A percentile compares a stretch with the other conserved stretches of the same genome.
These are phyloP conservation scores for Phytophthora cryptogea DNA, from an alignment of 352 stramenopile species.

Conservation along the genomic window DNA sequence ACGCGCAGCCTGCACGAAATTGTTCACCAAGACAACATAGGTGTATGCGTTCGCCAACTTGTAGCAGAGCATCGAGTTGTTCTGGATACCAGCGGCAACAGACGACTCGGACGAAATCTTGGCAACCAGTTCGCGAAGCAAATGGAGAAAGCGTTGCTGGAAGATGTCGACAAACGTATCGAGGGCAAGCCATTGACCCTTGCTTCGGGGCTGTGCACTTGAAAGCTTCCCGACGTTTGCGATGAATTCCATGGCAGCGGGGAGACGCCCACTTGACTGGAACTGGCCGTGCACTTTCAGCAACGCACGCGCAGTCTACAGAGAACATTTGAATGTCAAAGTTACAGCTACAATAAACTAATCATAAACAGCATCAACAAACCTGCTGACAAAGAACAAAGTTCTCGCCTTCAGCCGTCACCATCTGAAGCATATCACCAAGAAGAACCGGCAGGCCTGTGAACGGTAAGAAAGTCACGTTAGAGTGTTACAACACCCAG, in stretches of 20 bases:
- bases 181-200: slow-evolving; percentile 43
- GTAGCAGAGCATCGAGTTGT: slow-evolving; percentile 67
- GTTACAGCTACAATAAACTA: not conserved
- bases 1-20: slow-evolving; percentile 43
- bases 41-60: slow-evolving; percentile 65
- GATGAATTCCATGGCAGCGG: slow-evolving; percentile 50
- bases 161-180: slow-evolving; percentile 46
- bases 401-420: slow-evolving; percentile 97
- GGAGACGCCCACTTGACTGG: slow-evolving; percentile 32
- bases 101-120: slow-evolving; percentile 35
- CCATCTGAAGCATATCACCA: slow-evolving; percentile 93
- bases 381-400: slow-evolving; percentile 95
- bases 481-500: not conserved
- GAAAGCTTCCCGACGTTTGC: slow-evolving; percentile 48
- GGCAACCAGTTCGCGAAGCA: slow-evolving; percentile 44
- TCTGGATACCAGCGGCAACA: slow-evolving; percentile 51
- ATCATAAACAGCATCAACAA: not conserved
- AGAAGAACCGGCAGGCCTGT: slow-evolving; percentile 64
- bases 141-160: slow-evolving; percentile 63
- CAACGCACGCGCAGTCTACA: slow-evolving; percentile 45
- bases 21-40: slow-evolving; percentile 52
- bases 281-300: slow-evolving; percentile 52
- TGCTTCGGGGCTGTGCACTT: slow-evolving; percentile 20
- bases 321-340: no score
- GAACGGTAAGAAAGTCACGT: not conserved